A percentile compares a stretch with the other conserved stretches of the same genome.
Conservation (phyloP, 768 basidiomycete genomes). For the Leccinum variicolor region DNA sequence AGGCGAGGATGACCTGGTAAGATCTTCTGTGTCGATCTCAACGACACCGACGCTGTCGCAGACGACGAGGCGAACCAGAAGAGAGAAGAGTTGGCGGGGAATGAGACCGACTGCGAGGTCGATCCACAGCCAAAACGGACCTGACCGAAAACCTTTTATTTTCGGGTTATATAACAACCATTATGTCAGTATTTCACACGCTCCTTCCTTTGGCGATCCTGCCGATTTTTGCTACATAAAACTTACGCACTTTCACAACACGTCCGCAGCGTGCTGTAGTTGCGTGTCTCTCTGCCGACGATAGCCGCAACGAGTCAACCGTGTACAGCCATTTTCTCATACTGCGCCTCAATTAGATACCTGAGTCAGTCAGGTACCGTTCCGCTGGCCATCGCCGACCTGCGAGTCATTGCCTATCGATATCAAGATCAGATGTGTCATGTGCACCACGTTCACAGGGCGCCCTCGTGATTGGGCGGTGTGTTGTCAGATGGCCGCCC, state of each 20-base stretch:
- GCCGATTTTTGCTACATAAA: neutral
- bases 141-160: constrained; percentile 16
- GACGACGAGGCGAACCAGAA: constrained; percentile 32
- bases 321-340: constrained; percentile 9
- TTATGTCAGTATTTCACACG: constrained; percentile 31
- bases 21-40: constrained; percentile 34
- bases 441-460: constrained; percentile 4
- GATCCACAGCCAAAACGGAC: constrained; percentile 41
- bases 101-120: constrained; percentile 45
- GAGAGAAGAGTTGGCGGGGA: constrained; percentile 32
- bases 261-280: neutral
- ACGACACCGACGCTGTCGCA: constrained; percentile 43
- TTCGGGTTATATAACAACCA: constrained; percentile 23
- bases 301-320: neutral
- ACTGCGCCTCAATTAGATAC: constrained; percentile 11
- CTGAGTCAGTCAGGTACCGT: constrained; percentile 10
- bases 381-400: constrained; percentile 25
- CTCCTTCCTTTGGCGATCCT: neutral
- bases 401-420: constrained; percentile 11
- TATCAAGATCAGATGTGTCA: constrained; percentile 9
- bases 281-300: constrained; percentile 15
- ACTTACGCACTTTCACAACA: constrained; percentile 8
- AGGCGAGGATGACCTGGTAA: constrained; percentile 24
- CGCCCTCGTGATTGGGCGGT: constrained; percentile 6
- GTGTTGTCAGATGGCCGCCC: neutral